Base-by-base conservation (phyloP, 2,329 filamentous ascomycete species). In the Venturia oleaginea region DNA sequence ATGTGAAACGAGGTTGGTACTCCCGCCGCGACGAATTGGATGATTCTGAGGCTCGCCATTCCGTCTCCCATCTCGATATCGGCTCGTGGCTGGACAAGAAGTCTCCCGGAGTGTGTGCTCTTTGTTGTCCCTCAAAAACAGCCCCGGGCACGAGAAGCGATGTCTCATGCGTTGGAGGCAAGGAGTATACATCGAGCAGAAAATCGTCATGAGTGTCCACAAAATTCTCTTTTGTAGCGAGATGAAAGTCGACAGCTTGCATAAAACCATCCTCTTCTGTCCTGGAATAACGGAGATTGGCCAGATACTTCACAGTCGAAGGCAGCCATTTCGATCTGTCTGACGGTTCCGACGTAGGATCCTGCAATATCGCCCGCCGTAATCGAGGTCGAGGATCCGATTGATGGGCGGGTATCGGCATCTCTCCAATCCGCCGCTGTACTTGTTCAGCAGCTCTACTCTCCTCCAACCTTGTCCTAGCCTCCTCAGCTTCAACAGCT, bases 111-210 rank as follows among this genome's bases (percentile, higher is more conserved):
- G 63, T 55, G 10, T 76, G 78, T 24, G 85, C 85, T 69, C 84
- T 81, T 70, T 89, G 86, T 32, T 79, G 83, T 3, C 86, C 86
- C 15, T 80, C 80, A 67, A 87, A 86, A 0, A 84, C 77, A 62
- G 83, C 80, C 24, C 86, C 86, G 6, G 84, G 80, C 62, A 81
- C 79, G 13, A 89, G 74, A 84, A 85, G 88, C 8, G 85, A 87
- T 60, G 80, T 85, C 62, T 79, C 74, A 2, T 73, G 69, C n/a
- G 83, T 81, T 1, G 80, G 78, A 2, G 78, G 75, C 19, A 86
- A 77, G 37, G 75, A 77, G 24, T 73, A 72, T 19, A 82, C 79
- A 68, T 86, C 80, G 32, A 85, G 76, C 51, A 87, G 76, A 65
- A 87, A 85, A 69, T 87, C 85, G 62, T 82, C 73, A 65, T 80